Evolutionary conservation across 257 asterid genomes (phyloP).

Genomic region (Solanum tarapatanum): DNA sequence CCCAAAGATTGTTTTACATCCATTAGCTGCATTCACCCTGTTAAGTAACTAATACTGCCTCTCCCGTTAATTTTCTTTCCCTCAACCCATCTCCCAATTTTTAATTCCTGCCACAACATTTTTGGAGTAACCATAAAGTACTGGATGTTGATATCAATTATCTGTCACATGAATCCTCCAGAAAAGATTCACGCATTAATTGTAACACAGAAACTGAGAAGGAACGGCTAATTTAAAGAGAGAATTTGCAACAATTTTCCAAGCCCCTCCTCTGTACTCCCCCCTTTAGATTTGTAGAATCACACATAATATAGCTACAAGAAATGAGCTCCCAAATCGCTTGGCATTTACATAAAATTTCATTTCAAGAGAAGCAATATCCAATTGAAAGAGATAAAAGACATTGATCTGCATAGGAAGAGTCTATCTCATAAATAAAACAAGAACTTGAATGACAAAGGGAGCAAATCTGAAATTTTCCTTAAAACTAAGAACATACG

Average conservation of each 20-base stretch:
- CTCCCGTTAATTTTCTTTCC: neutral
- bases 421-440: neutral
- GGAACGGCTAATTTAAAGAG: neutral
- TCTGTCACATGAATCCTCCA: neutral
- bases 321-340: neutral
- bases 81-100: neutral
- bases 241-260: neutral
- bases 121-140: neutral
- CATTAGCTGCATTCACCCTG: neutral
- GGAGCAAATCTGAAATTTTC: neutral
- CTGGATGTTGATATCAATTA: neutral
- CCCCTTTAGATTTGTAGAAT: neutral
- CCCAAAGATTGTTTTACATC: neutral
- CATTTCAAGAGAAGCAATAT: neutral
- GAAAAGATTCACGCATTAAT: neutral
- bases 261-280: neutral
- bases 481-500: neutral
- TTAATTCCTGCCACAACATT: neutral
- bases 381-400: neutral
- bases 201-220: neutral
- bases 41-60: neutral
- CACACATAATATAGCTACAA: neutral
- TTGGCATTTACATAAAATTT: neutral
- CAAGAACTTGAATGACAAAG: neutral
- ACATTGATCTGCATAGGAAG: neutral